These are phyloP conservation scores for Brassica carinata DNA, from an alignment of 345 rosid species.

Conservation along the genomic window DNA sequence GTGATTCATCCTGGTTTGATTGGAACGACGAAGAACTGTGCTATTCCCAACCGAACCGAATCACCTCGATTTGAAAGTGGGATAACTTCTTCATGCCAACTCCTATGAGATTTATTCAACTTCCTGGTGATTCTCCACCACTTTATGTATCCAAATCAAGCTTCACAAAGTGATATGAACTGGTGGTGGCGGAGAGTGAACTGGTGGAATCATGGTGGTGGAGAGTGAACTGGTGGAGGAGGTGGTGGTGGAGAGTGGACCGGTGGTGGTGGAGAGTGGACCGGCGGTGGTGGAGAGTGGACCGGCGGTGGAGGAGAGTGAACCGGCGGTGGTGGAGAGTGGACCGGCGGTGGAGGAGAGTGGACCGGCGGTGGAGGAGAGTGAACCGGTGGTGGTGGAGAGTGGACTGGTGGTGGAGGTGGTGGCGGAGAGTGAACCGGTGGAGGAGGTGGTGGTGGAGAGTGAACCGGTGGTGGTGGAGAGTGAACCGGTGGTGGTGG, in stretches of 20 bases:
- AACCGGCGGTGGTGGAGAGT: neutral
- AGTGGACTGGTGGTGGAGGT: constrained; percentile 3
- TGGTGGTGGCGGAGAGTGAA: neutral
- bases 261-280: constrained; percentile 4
- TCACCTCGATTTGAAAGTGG: too few species aligned
- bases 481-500: constrained; percentile 19
- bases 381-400: constrained; percentile 14
- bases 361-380: constrained; percentile 28
- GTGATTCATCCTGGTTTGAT: too few species aligned
- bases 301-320: constrained; percentile 27
- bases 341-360: neutral
- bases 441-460: constrained; percentile 46
- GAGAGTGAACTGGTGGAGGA: constrained; percentile 6
- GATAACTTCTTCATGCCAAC: too few species aligned
- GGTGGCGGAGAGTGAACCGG: constrained; percentile 14
- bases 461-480: constrained; percentile 10
- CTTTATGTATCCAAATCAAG: too few species aligned
- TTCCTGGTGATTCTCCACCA: too few species aligned
- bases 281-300: constrained; percentile 19
- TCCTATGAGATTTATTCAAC: too few species aligned
- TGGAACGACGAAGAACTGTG: too few species aligned
- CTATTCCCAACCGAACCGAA: too few species aligned
- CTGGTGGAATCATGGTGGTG: neutral
- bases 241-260: constrained; percentile 4
- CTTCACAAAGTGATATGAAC: too few species aligned